Percentiles rank a stretch among this genome's conserved stretches.
These are phyloP conservation scores for Phytophthora pinifolia DNA, from an alignment of 352 stramenopile genomes.

Conservation along the genomic window DNA sequence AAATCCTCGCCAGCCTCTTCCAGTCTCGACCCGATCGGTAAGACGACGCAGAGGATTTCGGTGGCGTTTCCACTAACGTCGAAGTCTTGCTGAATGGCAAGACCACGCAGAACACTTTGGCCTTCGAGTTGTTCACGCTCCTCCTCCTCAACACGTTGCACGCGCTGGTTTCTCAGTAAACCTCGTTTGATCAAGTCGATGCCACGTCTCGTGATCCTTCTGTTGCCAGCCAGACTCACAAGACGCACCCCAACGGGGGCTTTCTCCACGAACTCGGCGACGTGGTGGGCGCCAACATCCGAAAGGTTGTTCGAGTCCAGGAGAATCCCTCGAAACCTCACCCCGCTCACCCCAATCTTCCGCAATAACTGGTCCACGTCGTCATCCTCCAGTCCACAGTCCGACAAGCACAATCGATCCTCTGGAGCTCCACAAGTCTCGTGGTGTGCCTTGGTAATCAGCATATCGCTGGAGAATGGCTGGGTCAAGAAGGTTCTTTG, in stretches of 20 bases:
- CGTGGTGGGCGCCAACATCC: conserved; percentile 37
- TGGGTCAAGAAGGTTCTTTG: conserved; percentile 58
- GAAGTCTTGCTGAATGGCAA: conserved; percentile 20
- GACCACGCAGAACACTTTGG: conserved; percentile 10
- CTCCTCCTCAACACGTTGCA: conserved; percentile 30
- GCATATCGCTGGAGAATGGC: conserved; percentile 37
- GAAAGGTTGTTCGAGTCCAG: conserved; percentile 42
- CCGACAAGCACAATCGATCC: conserved; percentile 23
- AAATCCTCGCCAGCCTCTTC: background rate
- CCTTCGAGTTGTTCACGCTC: background rate
- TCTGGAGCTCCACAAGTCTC: background rate
- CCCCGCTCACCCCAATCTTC: conserved; percentile 41
- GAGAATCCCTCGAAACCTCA: conserved; percentile 34
- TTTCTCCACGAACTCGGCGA: conserved; percentile 50
- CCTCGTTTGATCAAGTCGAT: conserved; percentile 31
- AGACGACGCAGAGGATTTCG: conserved; percentile 18
- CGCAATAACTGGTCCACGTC: conserved; percentile 42
- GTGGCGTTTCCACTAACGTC: conserved; percentile 19
- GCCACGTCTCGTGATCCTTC: conserved; percentile 34
- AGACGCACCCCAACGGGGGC: conserved; percentile 18
- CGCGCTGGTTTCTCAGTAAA: conserved; percentile 29
- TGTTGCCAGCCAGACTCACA: conserved; percentile 37
- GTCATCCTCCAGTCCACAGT: conserved; percentile 38
- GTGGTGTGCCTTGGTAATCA: conserved; percentile 25
- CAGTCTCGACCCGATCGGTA: conserved; percentile 4